Percentiles rank a stretch among this genome's conserved stretches.
phyloP scores from a whole-genome alignment of 1,139 yeast species.

The Hyphopichia fennica region DNA sequence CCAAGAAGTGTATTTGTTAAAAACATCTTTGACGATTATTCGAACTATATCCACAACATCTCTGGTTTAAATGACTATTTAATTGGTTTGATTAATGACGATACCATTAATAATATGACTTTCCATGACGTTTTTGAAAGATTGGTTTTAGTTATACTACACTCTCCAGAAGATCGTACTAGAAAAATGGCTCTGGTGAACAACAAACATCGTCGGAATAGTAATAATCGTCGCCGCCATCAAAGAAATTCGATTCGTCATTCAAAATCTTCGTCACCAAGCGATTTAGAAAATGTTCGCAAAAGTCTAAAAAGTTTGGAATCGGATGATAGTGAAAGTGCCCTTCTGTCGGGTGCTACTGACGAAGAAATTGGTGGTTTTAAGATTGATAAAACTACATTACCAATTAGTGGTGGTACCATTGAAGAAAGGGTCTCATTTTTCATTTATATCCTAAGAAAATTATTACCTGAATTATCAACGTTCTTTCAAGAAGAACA shows the following conservation, averaged over 20 bases:
- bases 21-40: conserved; percentile 48
- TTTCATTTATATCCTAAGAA: conserved; percentile 67
- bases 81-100: conserved; percentile 27
- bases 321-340: conserved; percentile 1
- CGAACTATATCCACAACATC: conserved; percentile 41
- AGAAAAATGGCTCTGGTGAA: conserved; percentile 7
- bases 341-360: neutral
- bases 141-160: conserved; percentile 70
- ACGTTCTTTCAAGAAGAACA: conserved; percentile 82
- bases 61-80: conserved; percentile 28
- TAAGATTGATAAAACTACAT: conserved; percentile 34
- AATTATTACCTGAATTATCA: conserved; percentile 72
- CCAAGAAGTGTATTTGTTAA: conserved; percentile 27
- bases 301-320: neutral
- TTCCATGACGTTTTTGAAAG: conserved; percentile 77
- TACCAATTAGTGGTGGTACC: conserved; percentile 64
- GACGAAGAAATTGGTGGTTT: conserved; percentile 1
- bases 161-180: conserved; percentile 53
- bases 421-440: conserved; percentile 69
- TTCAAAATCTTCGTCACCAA: neutral
- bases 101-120: conserved; percentile 36
- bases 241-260: neutral
- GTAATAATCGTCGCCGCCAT: neutral
- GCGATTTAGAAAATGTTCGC: neutral
- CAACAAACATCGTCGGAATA: conserved; percentile 2